Evolutionary conservation across 2,329 filamentous ascomycete genomes (phyloP), one percentile per base, ranked within the genome.

Genomic region (Xylariaceae sp.): DNA sequence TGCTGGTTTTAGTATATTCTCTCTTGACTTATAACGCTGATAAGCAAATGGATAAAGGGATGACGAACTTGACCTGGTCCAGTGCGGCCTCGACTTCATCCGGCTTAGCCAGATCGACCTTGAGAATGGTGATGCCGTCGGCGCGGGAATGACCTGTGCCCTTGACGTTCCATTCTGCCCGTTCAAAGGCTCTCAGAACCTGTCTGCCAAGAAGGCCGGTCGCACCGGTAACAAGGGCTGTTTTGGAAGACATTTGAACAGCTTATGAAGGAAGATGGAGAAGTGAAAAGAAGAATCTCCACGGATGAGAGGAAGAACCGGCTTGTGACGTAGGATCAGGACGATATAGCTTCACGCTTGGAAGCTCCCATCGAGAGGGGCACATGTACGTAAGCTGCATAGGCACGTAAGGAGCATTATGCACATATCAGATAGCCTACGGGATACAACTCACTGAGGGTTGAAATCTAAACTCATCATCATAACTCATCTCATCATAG

Each of bases 131-230:
- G 5, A 85, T 82, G 49, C 88, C 88, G 64, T 87, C 84, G 30
- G 90, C 88, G 56, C 92, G 83, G 9, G 85, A 89, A 71, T 88
- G 84, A 13, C 89, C 90, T 2, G 88, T 88, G 52, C 89, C 89
- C 64, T 86, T 85, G 59, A 86, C 84, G n/a, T 78, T 76, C 84
- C 90, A 96, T 44, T 82, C 80, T 35, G 79, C 81, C 58, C 80
- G 74, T 56, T 86, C 78, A 72, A 96, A 96, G 10, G 83, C 83
- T 62, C 82, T 83, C 57, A 87, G 79, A 9, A 96, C 88, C 73
- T 94, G 86, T 49, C 91, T 84, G 53, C 92, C 92, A 1, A 96
- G 82, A 9, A 96, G 81, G 57, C 92, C 92, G 17, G 89, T 93
- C 44, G 90, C 91, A 59, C 92, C 92, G 5, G 92, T 96, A 57